A percentile compares a stretch with the other conserved stretches of the same genome.
These are phyloP conservation scores for Elongisporangium prolatum DNA, from an alignment of 352 stramenopile genomes.

Conservation along the genomic window DNA sequence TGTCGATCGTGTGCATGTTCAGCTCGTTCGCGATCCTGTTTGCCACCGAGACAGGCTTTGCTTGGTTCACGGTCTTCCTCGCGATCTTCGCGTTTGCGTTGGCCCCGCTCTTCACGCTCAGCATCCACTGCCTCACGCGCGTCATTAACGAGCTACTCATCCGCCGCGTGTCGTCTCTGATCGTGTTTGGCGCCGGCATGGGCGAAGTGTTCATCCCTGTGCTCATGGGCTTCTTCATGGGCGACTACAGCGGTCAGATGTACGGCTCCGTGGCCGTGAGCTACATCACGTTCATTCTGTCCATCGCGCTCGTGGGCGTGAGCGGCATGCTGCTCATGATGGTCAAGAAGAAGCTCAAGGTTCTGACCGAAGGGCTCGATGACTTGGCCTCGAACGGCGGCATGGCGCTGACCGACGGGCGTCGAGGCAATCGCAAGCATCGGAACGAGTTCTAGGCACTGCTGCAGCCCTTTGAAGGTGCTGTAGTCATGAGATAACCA, in stretches of 20 bases:
- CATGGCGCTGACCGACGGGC: not conserved
- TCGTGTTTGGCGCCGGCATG: slow-evolving; percentile 82
- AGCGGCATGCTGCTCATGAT: slow-evolving; percentile 67
- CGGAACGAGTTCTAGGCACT: not conserved
- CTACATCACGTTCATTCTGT: slow-evolving; percentile 77
- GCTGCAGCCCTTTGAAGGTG: not conserved
- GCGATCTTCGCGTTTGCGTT: slow-evolving; percentile 61
- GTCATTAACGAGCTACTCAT: slow-evolving; percentile 81
- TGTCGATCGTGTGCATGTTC: slow-evolving; percentile 53
- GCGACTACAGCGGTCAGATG: slow-evolving; percentile 65
- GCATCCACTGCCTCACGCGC: slow-evolving; percentile 77
- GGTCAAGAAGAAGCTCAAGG: slow-evolving; percentile 55
- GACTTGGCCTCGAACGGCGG: slow-evolving; percentile 4
- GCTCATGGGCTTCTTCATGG: slow-evolving; percentile 87
- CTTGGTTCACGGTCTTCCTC: slow-evolving; percentile 46
- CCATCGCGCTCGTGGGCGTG: slow-evolving; percentile 61
- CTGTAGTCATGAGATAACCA: not conserved
- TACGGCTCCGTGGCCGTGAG: slow-evolving; percentile 70
- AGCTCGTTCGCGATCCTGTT: slow-evolving; percentile 72
- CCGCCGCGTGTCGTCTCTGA: slow-evolving; percentile 73
- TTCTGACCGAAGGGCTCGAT: slow-evolving; percentile 30
- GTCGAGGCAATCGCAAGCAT: not conserved
- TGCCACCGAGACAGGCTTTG: slow-evolving; percentile 43
- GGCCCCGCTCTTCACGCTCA: slow-evolving; percentile 77
- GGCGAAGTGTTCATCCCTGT: slow-evolving; percentile 80